Base-by-base conservation (phyloP, 179 eudicot genomes). In the Gypsophila paniculata region DNA sequence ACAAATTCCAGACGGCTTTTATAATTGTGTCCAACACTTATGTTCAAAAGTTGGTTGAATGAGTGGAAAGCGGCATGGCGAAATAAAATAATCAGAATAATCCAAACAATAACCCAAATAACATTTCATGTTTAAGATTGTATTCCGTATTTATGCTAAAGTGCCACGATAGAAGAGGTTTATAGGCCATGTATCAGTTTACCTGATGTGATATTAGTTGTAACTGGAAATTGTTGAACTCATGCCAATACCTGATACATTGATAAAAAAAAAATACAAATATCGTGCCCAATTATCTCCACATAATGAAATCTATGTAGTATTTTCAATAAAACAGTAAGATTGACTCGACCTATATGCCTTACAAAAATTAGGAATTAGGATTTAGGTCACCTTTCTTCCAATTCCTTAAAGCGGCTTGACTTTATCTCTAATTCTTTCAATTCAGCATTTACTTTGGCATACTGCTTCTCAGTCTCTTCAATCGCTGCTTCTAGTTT, bases 201-300 rank as follows among this genome's bases (percentile, higher is more conserved):
- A 93, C 98, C 98, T 93, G 98, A 88, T 94, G 94, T 46, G 99
- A 88, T 52, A 82, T 91, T 75, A 91, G 74, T 78, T 91, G 96
- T 84, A 89, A 94, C 90, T 91, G 99, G 76, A 86, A 94, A 72
- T 90, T 94, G 73, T 94, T 94, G 87, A 91, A 94, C 81, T 91
- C 97, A 21, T 86, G 88, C 97, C 97, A 94, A 74, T 94, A 94
- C 89, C 98, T 93, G 89, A 46, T 13, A 46, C 52, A 46, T 10
- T 46, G 52, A 46, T 46, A 46, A 10, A 7, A 18, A 69, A 12
- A 69, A 55, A 39, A 68, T 38, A 52, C 29, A 21, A 53, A 60
- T 13, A 38, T 18, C 13, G 65, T n/a, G 18, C 42, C 44, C 34
- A n/a, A 44, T 54, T 32, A 65, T 54, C 54, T 21, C 34, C 23